Conservation (phyloP, 495 filamentous ascomycete species). For the Melanomma pulvis-pyrius region DNA sequence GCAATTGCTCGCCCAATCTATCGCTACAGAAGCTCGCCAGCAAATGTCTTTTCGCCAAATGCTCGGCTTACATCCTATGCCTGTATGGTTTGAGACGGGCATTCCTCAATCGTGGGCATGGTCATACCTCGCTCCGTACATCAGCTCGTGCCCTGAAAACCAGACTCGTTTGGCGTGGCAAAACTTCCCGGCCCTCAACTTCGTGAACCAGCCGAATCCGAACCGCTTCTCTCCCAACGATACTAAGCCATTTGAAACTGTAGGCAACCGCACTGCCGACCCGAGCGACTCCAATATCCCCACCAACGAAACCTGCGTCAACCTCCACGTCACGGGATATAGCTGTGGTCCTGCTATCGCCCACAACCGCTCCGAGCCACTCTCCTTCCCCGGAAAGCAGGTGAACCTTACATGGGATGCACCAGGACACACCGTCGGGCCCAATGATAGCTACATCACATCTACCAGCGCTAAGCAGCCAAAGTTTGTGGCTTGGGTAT, state of each 20-base stretch:
- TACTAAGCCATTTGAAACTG: conserved; percentile 57
- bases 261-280: conserved; percentile 53
- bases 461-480: conserved; percentile 60
- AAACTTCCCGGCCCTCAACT: conserved; percentile 77
- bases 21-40: conserved; percentile 84
- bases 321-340: conserved; percentile 53
- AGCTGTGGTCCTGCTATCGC: conserved; percentile 66
- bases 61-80: conserved; percentile 80
- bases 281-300: conserved; percentile 49
- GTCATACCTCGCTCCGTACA: conserved; percentile 82
- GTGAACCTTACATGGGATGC: conserved; percentile 73
- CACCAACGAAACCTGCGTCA: conserved; percentile 53
- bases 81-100: conserved; percentile 80
- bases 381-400: conserved; percentile 75
- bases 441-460: conserved; percentile 81
- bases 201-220: conserved; percentile 79
- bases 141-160: conserved; percentile 73
- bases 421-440: conserved; percentile 70
- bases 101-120: conserved; percentile 87
- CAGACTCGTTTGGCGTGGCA: conserved; percentile 82
- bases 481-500: conserved; percentile 73
- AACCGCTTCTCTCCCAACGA: conserved; percentile 58
- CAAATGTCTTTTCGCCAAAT: conserved; percentile 90
- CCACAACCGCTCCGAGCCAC: conserved; percentile 65
- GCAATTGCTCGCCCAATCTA: conserved; percentile 71